These are phyloP conservation scores for Euphrasia confusa DNA, from an alignment of 257 asterid species.

Conservation along the genomic window DNA sequence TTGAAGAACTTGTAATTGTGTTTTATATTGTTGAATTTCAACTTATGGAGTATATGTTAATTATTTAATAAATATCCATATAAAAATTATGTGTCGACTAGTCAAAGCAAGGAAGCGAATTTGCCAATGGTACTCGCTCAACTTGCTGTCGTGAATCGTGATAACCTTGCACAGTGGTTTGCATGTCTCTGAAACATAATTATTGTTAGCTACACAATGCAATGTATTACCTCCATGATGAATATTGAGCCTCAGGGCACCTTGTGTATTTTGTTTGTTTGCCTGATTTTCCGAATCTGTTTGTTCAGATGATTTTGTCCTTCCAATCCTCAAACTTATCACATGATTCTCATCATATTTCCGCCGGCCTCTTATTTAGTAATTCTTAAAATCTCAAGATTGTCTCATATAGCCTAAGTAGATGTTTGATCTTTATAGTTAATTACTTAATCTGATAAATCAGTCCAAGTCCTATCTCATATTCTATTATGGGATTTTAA, in stretches of 20 bases:
- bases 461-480: background rate
- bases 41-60: too few relatives aligned
- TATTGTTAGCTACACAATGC: background rate
- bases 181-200: background rate
- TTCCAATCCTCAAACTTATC: background rate
- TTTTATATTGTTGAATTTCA: too few relatives aligned
- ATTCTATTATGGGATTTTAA: background rate
- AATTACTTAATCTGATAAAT: background rate
- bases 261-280: background rate
- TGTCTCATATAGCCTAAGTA: background rate
- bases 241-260: background rate
- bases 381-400: background rate
- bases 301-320: background rate
- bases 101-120: too few relatives aligned
- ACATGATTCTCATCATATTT: background rate
- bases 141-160: too few relatives aligned
- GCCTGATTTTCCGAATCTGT: background rate
- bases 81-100: too few relatives aligned
- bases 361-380: background rate
- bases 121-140: too few relatives aligned
- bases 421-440: background rate
- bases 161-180: background rate
- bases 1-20: too few relatives aligned
- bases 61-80: too few relatives aligned
- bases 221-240: background rate